Conservation (phyloP, 2,329 filamentous ascomycete species). For the Diaporthe helianthi region DNA sequence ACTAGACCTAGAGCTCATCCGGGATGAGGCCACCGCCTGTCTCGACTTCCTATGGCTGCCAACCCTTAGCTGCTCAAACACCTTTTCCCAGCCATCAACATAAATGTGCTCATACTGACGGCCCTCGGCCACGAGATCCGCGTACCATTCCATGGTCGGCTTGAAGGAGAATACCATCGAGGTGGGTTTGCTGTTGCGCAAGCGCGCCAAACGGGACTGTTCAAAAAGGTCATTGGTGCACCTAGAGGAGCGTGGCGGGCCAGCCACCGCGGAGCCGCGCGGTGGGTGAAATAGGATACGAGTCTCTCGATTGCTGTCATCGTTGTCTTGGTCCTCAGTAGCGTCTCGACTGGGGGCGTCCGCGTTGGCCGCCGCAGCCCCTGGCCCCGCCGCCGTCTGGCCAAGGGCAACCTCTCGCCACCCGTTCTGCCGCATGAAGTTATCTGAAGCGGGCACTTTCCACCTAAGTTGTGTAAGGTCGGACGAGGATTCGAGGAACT, state of each 20-base stretch:
- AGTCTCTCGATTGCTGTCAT: constrained; percentile 37
- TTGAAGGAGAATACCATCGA: constrained; percentile 51
- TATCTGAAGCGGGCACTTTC: constrained; percentile 46
- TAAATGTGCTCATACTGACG: constrained; percentile 57
- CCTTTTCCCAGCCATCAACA: constrained; percentile 51
- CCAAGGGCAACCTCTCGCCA: constrained; percentile 46
- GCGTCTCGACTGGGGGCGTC: not conserved
- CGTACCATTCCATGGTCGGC: constrained; percentile 61
- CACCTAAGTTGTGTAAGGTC: constrained; percentile 44
- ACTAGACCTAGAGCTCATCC: constrained; percentile 4
- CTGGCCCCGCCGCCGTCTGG: constrained; percentile 30
- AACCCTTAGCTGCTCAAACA: constrained; percentile 43
- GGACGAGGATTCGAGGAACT: constrained; percentile 42
- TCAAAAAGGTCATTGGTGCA: constrained; percentile 56
- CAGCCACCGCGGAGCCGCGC: constrained; percentile 37
- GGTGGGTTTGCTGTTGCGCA: constrained; percentile 35
- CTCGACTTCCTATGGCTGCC: not conserved
- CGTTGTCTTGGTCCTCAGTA: constrained; percentile 37
- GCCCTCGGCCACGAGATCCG: constrained; percentile 52
- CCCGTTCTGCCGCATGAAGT: constrained; percentile 43
- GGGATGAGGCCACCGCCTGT: not conserved
- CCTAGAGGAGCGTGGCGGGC: constrained; percentile 36
- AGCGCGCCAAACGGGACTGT: constrained; percentile 41
- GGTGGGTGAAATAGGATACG: constrained; percentile 58
- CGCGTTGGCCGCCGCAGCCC: not conserved